These are phyloP conservation scores for Salix koriyanagi DNA, from an alignment of 345 rosid species.

Conservation along the genomic window DNA sequence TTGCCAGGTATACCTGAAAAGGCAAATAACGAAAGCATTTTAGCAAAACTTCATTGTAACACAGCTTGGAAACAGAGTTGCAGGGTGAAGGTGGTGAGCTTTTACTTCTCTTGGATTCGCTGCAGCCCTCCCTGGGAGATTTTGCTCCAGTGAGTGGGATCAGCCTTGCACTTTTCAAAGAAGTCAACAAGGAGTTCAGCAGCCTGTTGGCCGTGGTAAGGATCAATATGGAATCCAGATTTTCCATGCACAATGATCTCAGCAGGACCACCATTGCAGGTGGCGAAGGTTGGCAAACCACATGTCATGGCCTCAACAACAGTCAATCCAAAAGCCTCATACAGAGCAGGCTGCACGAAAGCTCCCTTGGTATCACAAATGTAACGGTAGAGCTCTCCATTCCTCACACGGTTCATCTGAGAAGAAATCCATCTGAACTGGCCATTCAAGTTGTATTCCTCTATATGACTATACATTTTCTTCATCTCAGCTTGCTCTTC, in stretches of 20 bases:
- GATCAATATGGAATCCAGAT: constrained; percentile 85
- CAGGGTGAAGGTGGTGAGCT: not conserved
- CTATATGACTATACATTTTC: constrained; percentile 64
- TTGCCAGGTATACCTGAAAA: constrained; percentile 76
- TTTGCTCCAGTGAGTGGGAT: constrained; percentile 67
- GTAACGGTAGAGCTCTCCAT: constrained; percentile 75
- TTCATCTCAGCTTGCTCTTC: constrained; percentile 96
- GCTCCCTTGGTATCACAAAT: constrained; percentile 78
- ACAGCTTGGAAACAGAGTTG: not conserved
- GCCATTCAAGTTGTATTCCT: constrained; percentile 61
- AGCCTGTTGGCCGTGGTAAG: constrained; percentile 85
- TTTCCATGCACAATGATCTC: constrained; percentile 87
- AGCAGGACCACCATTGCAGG: constrained; percentile 92
- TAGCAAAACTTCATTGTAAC: not conserved
- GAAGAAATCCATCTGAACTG: constrained; percentile 91
- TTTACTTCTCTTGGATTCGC: constrained; percentile 79
- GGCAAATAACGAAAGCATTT: not conserved
- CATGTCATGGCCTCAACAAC: constrained; percentile 91
- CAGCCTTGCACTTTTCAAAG: constrained; percentile 61
- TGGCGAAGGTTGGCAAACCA: constrained; percentile 81
- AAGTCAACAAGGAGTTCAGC: constrained; percentile 64
- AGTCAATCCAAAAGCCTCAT: constrained; percentile 84
- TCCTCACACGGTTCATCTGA: constrained; percentile 83
- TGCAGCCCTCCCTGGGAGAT: constrained; percentile 74
- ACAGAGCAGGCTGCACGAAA: constrained; percentile 85